Evolutionary conservation across 1,284 basidiomycete species (phyloP), one percentile per base, ranked within the genome.

Genomic region (Sanghuangporus sanghuang): DNA sequence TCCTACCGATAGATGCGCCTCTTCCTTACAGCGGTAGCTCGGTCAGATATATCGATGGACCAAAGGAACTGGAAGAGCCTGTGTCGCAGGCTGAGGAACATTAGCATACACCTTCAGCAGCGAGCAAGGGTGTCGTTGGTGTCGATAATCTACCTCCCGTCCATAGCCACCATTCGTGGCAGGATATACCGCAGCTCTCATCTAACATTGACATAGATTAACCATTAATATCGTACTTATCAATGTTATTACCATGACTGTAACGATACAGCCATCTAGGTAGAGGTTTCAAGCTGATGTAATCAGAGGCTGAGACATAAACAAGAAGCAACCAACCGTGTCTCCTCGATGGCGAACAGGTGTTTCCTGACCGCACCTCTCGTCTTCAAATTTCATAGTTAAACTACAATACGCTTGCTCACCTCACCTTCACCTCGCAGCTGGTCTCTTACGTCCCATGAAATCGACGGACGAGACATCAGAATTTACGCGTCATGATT

Each of bases 321-420:
- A 70, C 0, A 89, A 74, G 7, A 86, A 85, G 2, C 85, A 85
- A 66, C 83, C 85, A 18, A 90, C 76, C 0, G 87, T 89, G 70
- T 89, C 87, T 32, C 88, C 88, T 59, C 87, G 79, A 71, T 86
- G 83, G 58, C 82, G 79, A 67, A 90, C 85, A 18, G 85, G 85
- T 56, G 8, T 3, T 42, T 46, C 44, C 44, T 12, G 44, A 46
- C 44, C 9, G 16, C 16, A 3, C 5, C 3, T 46, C 44, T 46
- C 44, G 6, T 46, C 16, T 18, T 7, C 12, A 6, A 16, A 4
- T n/a, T 46, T 12, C 44, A n/a, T 3, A 12, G n/a, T 42, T 42
- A n/a, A n/a, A 42, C 27, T 32, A 4, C 27, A 32, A 3, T 3
- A 32, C 27, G 27, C 27, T 32, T 32, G 27, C 27, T 32, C 27